phyloP scores from a whole-genome alignment of 2,329 filamentous ascomycete genomes.

The Chrysosporium queenslandicum region DNA sequence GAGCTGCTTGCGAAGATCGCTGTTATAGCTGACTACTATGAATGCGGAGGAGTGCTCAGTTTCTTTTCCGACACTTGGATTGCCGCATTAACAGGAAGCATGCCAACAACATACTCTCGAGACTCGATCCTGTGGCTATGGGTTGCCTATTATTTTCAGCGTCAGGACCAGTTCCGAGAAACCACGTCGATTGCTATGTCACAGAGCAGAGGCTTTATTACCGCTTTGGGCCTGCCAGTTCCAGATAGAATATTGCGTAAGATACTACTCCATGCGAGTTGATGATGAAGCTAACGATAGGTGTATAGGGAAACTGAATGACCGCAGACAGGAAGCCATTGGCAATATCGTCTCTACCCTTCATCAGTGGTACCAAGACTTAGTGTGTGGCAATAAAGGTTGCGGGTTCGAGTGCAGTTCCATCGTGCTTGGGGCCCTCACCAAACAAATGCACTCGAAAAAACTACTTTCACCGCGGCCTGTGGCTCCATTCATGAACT shows the following conservation, averaged over 20 bases:
- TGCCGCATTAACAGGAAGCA: conserved; percentile 7
- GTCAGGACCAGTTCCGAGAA: not conserved
- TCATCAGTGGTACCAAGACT: conserved; percentile 11
- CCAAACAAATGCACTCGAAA: conserved; percentile 15
- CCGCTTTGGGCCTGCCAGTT: conserved; percentile 19
- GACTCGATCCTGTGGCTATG: not conserved
- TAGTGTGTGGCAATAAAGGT: conserved; percentile 14
- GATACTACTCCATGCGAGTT: not conserved
- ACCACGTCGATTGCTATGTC: conserved; percentile 9
- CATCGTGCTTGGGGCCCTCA: conserved; percentile 22
- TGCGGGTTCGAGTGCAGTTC: conserved; percentile 22
- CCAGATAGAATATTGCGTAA: conserved; percentile 16
- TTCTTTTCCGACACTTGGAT: conserved; percentile 19
- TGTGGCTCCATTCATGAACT: conserved; percentile 9
- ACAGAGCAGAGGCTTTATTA: conserved; percentile 13
- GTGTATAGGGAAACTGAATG: not conserved
- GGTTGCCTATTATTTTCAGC: not conserved
- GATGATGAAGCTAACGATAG: no score
- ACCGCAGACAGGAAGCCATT: conserved; percentile 13
- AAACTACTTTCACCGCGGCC: conserved; percentile 16
- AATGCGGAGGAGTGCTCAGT: conserved; percentile 17
- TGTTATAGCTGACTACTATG: conserved; percentile 22
- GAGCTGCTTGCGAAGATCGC: conserved; percentile 23
- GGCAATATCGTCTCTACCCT: conserved; percentile 8
- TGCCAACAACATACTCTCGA: conserved; percentile 4